Percentiles rank a stretch among this genome's conserved stretches.
phyloP scores from a whole-genome alignment of 805 yeast species.

The Naumovozyma dairenensis region DNA sequence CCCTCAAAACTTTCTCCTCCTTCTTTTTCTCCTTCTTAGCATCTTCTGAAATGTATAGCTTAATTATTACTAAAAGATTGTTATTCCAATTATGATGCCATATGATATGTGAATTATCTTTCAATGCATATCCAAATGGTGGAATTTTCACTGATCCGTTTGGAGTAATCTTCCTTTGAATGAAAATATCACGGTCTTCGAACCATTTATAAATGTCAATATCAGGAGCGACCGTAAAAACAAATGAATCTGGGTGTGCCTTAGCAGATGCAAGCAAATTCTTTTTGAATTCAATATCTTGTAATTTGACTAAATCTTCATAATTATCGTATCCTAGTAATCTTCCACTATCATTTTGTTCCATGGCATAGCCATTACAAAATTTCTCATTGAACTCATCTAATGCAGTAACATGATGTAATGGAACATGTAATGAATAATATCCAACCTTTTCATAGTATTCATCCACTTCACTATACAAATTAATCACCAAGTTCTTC shows the following conservation, averaged over 20 bases:
- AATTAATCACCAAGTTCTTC: conserved; percentile 29
- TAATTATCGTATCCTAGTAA: conserved; percentile 27
- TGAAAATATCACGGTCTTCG: conserved; percentile 30
- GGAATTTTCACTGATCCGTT: conserved; percentile 6
- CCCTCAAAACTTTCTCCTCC: conserved; percentile 16
- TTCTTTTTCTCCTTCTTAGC: conserved; percentile 2
- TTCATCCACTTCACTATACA: conserved; percentile 68
- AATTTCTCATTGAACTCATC: conserved; percentile 13
- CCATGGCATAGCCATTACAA: conserved; percentile 7
- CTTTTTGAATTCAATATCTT: conserved; percentile 15
- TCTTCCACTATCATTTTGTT: conserved; percentile 10
- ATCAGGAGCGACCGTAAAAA: conserved; percentile 31
- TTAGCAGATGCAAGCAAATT: conserved; percentile 15
- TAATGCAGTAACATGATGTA: conserved; percentile 24
- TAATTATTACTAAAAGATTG: conserved; percentile 23
- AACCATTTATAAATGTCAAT: conserved; percentile 35
- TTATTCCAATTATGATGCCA: conserved; percentile 39
- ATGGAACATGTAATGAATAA: conserved; percentile 32
- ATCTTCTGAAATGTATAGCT: conserved; percentile 14
- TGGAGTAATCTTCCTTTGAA: conserved; percentile 19
- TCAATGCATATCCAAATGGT: conserved; percentile 25
- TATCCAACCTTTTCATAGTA: conserved; percentile 60
- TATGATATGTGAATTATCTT: conserved; percentile 29
- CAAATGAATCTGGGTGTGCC: conserved; percentile 14
- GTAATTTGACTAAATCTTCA: conserved; percentile 22